phyloP scores from a whole-genome alignment of 2,329 filamentous ascomycete species.

The Ustulina deusta region DNA sequence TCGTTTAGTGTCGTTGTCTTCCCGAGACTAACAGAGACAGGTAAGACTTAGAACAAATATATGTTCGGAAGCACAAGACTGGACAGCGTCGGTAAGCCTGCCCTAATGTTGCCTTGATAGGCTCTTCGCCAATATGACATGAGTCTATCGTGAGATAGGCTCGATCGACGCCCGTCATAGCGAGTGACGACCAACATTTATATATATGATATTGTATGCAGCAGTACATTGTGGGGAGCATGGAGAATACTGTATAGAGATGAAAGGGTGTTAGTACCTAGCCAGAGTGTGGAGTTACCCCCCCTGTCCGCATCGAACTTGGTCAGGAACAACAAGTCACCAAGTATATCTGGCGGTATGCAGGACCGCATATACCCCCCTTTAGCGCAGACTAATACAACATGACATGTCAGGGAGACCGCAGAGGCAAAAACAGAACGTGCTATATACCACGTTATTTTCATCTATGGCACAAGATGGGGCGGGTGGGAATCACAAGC shows the following conservation, averaged over 20 bases:
- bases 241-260: constrained; percentile 53
- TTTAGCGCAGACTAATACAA: constrained; percentile 44
- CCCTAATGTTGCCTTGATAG: constrained; percentile 19
- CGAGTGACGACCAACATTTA: constrained; percentile 53
- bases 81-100: constrained; percentile 15
- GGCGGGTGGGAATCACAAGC: constrained; percentile 45
- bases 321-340: constrained; percentile 47
- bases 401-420: constrained; percentile 43
- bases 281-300: constrained; percentile 47
- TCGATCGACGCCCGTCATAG: constrained; percentile 48
- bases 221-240: constrained; percentile 50
- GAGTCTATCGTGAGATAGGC: constrained; percentile 46
- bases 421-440: constrained; percentile 43
- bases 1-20: constrained; percentile 37
- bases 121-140: constrained; percentile 31
- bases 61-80: constrained; percentile 25
- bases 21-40: constrained; percentile 30
- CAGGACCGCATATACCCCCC: constrained; percentile 45
- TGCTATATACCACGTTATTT: constrained; percentile 44
- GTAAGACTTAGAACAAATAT: constrained; percentile 20
- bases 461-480: constrained; percentile 33
- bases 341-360: constrained; percentile 38
- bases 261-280: constrained; percentile 46
- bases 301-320: constrained; percentile 43
- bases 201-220: constrained; percentile 57